Evolutionary conservation across 805 yeast genomes (phyloP).

Genomic region (Nematodospora valgi): DNA sequence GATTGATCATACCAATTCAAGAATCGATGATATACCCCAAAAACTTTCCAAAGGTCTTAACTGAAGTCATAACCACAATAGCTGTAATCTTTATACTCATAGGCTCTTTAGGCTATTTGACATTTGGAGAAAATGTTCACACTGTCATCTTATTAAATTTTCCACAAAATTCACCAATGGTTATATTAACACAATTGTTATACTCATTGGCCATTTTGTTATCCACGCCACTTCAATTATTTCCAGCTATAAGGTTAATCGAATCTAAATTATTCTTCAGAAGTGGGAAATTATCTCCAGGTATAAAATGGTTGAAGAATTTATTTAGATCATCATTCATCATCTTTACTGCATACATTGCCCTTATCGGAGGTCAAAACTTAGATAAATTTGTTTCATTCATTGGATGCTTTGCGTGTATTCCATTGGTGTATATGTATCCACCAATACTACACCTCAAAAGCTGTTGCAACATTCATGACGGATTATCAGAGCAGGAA

Average conservation of each 20-base stretch:
- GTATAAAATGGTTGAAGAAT: slow-evolving; percentile 67
- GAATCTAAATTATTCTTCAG: slow-evolving; percentile 55
- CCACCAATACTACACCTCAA: slow-evolving; percentile 74
- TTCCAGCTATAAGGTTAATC: slow-evolving; percentile 73
- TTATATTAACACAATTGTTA: slow-evolving; percentile 63
- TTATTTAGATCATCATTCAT: slow-evolving; percentile 54
- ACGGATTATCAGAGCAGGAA: slow-evolving; percentile 13
- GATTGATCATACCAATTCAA: slow-evolving; percentile 76
- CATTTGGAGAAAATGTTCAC: slow-evolving; percentile 61
- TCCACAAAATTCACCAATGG: slow-evolving; percentile 63
- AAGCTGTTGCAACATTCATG: slow-evolving; percentile 38
- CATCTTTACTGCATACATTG: slow-evolving; percentile 49
- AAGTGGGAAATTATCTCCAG: slow-evolving; percentile 56
- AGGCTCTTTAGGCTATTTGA: slow-evolving; percentile 66
- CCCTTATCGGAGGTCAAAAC: slow-evolving; percentile 65
- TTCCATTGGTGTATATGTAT: slow-evolving; percentile 81
- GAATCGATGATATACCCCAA: slow-evolving; percentile 78
- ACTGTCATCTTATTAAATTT: slow-evolving; percentile 71
- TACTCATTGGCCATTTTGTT: slow-evolving; percentile 72
- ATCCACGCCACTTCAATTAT: slow-evolving; percentile 76
- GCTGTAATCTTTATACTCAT: slow-evolving; percentile 58
- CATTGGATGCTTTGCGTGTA: slow-evolving; percentile 82
- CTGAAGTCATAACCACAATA: slow-evolving; percentile 59
- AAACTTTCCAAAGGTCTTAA: slow-evolving; percentile 64
- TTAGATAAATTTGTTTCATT: slow-evolving; percentile 74